Evolutionary conservation across 352 stramenopile species (phyloP).

Genomic region (Thraustotheca clavata): DNA sequence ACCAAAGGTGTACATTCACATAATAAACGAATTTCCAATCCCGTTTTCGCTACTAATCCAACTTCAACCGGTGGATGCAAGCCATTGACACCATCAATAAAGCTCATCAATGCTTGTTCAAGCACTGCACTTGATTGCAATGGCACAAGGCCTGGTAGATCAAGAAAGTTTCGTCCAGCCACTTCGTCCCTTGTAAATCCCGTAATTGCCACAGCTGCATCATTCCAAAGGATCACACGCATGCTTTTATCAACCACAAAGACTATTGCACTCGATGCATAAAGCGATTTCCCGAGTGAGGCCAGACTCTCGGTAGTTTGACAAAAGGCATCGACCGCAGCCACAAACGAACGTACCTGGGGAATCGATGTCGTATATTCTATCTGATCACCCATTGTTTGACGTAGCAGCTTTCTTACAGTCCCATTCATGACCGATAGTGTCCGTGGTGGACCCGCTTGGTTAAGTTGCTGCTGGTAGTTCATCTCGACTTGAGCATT

Average conservation of each 20-base stretch:
- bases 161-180: conserved; percentile 59
- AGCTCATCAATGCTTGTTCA: conserved; percentile 41
- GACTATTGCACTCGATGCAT: conserved; percentile 60
- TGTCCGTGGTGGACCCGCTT: neutral
- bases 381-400: conserved; percentile 66
- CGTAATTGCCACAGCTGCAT: conserved; percentile 56
- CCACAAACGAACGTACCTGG: conserved; percentile 66
- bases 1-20: conserved; percentile 62
- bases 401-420: conserved; percentile 58
- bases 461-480: neutral
- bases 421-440: conserved; percentile 11
- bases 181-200: conserved; percentile 78
- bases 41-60: conserved; percentile 49
- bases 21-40: conserved; percentile 51
- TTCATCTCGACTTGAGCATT: conserved; percentile 12
- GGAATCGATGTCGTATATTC: conserved; percentile 50
- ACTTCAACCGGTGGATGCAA: conserved; percentile 23
- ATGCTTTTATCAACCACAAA: conserved; percentile 80
- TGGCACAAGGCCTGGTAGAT: conserved; percentile 61
- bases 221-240: conserved; percentile 83
- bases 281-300: conserved; percentile 75
- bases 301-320: conserved; percentile 64
- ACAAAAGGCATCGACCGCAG: conserved; percentile 63
- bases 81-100: conserved; percentile 3
- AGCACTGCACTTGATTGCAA: conserved; percentile 41